Conservation (phyloP, 2,329 filamentous ascomycete species). For the Fusarium palustre region DNA sequence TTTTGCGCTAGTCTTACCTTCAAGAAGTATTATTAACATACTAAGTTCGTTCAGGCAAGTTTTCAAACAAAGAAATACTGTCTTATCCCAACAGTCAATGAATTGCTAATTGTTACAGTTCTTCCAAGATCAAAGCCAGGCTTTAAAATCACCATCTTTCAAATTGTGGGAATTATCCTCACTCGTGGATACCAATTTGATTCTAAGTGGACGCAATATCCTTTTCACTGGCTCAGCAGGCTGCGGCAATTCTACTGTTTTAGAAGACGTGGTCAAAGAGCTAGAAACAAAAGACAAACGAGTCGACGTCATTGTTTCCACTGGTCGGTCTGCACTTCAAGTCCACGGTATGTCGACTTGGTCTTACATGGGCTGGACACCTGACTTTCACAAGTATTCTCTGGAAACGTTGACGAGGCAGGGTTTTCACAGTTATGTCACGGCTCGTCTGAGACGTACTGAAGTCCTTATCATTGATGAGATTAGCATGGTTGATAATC, state of each 20-base stretch:
- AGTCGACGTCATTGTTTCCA: conserved; percentile 68
- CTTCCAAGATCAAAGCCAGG: no score
- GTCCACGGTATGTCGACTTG: conserved; percentile 68
- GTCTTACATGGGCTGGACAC: conserved; percentile 68
- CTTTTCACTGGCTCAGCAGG: conserved; percentile 62
- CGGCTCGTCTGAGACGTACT: conserved; percentile 55
- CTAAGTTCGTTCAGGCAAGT: no score
- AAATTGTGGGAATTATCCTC: no score
- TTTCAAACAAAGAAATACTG: no score
- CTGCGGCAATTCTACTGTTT: conserved; percentile 45
- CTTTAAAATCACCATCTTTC: no score
- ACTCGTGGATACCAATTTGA: no score
- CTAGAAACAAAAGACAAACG: conserved; percentile 23
- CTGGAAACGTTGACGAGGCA: not conserved
- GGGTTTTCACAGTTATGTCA: conserved; percentile 27
- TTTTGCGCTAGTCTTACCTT: no score
- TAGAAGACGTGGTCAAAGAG: conserved; percentile 34
- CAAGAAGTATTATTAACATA: no score
- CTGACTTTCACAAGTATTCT: conserved; percentile 45
- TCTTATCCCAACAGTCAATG: no score
- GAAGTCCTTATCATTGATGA: conserved; percentile 73
- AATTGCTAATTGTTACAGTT: no score
- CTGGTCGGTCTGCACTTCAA: conserved; percentile 68
- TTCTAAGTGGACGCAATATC: no score
- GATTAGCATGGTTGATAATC: conserved; percentile 73